Percentiles rank a stretch among this genome's conserved stretches.
phyloP scores from a whole-genome alignment of 1,284 basidiomycete species.

The Trichosporon sp. region DNA sequence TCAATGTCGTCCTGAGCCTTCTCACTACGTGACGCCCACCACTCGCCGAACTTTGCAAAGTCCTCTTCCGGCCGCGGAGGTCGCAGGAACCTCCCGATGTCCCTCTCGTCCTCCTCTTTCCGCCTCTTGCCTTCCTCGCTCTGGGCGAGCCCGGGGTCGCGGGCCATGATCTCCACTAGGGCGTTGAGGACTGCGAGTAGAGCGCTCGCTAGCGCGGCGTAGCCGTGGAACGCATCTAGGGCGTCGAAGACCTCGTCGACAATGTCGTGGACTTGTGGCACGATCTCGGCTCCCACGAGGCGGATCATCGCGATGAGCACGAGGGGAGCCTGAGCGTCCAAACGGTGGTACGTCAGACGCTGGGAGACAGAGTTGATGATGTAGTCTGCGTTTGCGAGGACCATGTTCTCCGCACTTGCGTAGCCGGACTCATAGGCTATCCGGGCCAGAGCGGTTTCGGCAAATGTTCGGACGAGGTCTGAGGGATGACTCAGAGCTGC shows the following conservation, averaged over 20 bases:
- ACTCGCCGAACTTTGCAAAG: conserved; percentile 55
- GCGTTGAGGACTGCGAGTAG: conserved; percentile 67
- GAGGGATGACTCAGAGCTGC: conserved; percentile 67
- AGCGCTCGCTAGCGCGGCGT: conserved; percentile 53
- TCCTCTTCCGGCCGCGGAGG: conserved; percentile 38
- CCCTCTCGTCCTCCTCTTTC: conserved; percentile 25
- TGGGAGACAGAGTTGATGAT: conserved; percentile 80
- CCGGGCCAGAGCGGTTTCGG: conserved; percentile 61
- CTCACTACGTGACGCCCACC: conserved; percentile 58
- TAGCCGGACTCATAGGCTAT: conserved; percentile 69
- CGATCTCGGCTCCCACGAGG: conserved; percentile 74
- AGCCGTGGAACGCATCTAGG: conserved; percentile 87
- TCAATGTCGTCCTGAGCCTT: conserved; percentile 38
- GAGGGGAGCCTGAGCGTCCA: conserved; percentile 56
- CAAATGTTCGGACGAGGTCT: conserved; percentile 63
- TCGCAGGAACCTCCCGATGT: conserved; percentile 44
- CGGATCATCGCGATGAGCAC: conserved; percentile 76
- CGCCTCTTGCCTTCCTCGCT: conserved; percentile 5
- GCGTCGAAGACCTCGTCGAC: conserved; percentile 93
- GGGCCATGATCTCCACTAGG: conserved; percentile 74
- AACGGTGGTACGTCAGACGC: conserved; percentile 64
- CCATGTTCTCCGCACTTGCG: conserved; percentile 71
- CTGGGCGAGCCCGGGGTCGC: conserved; percentile 55
- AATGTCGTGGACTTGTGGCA: conserved; percentile 78
- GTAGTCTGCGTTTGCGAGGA: conserved; percentile 91